These are phyloP conservation scores for Escovopsis sp. DNA, from an alignment of 2,329 filamentous ascomycete genomes.

Conservation along the genomic window DNA sequence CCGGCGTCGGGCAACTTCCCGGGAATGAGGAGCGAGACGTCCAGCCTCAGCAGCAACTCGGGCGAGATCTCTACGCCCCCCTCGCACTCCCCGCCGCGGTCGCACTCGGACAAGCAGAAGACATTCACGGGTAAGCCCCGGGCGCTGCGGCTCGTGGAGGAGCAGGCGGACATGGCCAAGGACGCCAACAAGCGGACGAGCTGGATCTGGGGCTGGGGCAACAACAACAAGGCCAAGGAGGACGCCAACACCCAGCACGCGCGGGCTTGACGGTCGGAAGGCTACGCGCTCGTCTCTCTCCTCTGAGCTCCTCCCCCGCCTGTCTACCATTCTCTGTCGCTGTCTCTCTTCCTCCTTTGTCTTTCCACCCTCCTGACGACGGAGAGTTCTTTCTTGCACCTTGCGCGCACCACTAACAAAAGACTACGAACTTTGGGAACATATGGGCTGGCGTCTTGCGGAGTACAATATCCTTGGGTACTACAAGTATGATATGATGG, in stretches of 20 bases:
- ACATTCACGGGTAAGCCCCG: constrained; percentile 57
- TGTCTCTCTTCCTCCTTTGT: too few species aligned
- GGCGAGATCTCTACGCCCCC: constrained; percentile 32
- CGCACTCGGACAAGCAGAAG: constrained; percentile 37
- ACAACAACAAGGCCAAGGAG: constrained; percentile 31
- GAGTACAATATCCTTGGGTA: constrained; percentile 1
- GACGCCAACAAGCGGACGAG: constrained; percentile 45
- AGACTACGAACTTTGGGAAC: not conserved
- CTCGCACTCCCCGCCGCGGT: constrained; percentile 38
- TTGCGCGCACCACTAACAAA: not conserved
- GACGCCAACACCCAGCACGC: constrained; percentile 22
- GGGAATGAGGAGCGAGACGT: constrained; percentile 51
- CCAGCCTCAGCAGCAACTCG: constrained; percentile 53
- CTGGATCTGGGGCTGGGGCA: constrained; percentile 47
- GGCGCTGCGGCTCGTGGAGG: constrained; percentile 74
- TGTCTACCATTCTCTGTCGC: too few species aligned
- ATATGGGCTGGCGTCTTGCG: constrained; percentile 2
- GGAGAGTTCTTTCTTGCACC: too few species aligned
- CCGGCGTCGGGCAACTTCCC: constrained; percentile 48
- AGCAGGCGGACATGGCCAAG: constrained; percentile 42
- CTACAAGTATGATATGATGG: not conserved
- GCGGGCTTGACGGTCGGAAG: constrained; percentile 15
- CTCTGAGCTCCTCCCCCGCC: too few species aligned
- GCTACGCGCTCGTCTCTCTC: not conserved
- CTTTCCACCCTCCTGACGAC: too few species aligned